Evolutionary conservation across 495 filamentous ascomycete genomes (phyloP), one percentile per base, ranked within the genome.

Genomic region (Hypomontagnella monticulosa): DNA sequence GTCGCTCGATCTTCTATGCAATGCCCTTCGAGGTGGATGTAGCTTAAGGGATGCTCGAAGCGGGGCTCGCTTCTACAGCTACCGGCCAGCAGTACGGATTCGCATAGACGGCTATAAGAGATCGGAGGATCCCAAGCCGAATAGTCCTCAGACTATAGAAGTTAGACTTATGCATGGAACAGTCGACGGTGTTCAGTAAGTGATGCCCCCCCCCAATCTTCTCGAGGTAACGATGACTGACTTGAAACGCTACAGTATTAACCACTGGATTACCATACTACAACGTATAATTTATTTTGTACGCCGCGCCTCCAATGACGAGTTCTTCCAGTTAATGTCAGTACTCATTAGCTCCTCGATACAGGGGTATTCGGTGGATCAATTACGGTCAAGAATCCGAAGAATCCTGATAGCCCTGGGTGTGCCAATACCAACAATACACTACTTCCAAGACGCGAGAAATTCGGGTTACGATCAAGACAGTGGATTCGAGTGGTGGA

Each of bases 101-200:
- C 51, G 56, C 18, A 37, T 61, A 37, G 15, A 0, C 0, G 62
- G 52, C 8, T 1, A 43, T 14, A 61, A 42, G 19, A 19, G 0
- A 18, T 48, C 60, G 2, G 9, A 30, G 0, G 14, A 12, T 0
- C 1, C 32, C 8, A 10, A 7, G 11, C 7, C n/a, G 8, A 7
- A 10, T 16, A 14, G 4, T 6, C 6, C 34, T 7, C 34, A 55
- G 32, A 71, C 69, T 4, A 53, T 69, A 34, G 69, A 71, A 43
- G 27, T 64, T 40, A 59, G 69, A 33, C 65, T 55, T 9, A 71
- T 71, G 69, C 69, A 71, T 1, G 69, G 69, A 1, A 71, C 69
- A n/a, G 23, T 71, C n/a, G 69, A 71, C 34, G 65, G 51, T 10
- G 48, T 61, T 16, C 65, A 71, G 62, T 66, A 66, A 60, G 62